Conservation (phyloP, 75 land plant genomes). For the Gnetum montanum region DNA sequence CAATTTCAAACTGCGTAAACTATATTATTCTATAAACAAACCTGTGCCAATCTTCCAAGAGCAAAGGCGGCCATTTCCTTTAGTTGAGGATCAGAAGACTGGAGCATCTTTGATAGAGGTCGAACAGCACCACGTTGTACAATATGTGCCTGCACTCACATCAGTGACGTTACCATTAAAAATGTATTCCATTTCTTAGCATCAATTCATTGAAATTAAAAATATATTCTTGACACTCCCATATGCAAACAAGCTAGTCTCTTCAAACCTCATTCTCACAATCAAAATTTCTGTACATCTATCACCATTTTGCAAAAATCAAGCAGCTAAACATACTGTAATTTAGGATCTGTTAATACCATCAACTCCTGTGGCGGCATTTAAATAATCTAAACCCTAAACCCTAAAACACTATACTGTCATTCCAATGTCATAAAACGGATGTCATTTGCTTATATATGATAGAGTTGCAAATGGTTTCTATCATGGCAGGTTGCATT, state of each 20-base stretch:
- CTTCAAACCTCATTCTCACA: no score
- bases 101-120: constrained; percentile 89
- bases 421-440: no score
- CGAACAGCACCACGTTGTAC: constrained; percentile 94
- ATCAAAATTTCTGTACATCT: no score
- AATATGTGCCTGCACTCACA: constrained; percentile 74
- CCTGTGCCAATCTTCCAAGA: constrained; percentile 96
- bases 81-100: constrained; percentile 78
- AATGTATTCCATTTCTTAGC: not conserved
- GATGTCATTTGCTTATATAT: no score
- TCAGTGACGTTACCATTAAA: not conserved
- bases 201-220: not conserved
- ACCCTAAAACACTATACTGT: no score
- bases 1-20: not conserved
- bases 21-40: constrained; percentile 10
- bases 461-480: no score
- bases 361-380: no score
- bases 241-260: not conserved
- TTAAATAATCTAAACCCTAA: no score
- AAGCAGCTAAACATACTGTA: no score
- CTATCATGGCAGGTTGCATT: no score
- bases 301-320: no score
- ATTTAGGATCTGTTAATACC: no score
- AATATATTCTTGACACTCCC: not conserved
- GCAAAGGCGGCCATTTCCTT: constrained; percentile 97